Evolutionary conservation across 2,329 filamentous ascomycete genomes (phyloP), one percentile per base, ranked within the genome.

Genomic region (Xylariales sp.): DNA sequence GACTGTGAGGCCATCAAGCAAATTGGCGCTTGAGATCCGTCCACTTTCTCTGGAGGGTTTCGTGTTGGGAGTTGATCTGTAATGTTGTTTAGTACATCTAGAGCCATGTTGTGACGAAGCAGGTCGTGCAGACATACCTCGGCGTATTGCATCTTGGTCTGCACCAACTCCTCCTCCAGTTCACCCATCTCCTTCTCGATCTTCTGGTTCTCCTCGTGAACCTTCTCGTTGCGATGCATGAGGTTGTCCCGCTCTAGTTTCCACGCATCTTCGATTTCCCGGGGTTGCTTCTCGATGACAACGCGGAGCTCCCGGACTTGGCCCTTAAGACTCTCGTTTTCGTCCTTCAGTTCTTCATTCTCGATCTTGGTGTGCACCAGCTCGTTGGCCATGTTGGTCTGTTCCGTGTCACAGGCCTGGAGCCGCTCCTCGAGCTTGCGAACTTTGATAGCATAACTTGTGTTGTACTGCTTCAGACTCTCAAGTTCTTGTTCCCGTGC

Each of bases 121-220:
- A n/a, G n/a, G 24, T 27, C n/a, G 24, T 8, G 8, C 8, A 27
- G 38, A 71, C 83, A 71, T 74, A 95, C 91, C 82, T 96, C 88
- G 41, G 93, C 93, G 69, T 90, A 89, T 57, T 81, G 80, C 86
- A 98, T 86, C 76, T 98, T 98, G 1, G 89, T 93, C 59, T 84
- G 80, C 48, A 98, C 91, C 51, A 98, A 70, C 61, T 89, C 82
- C 64, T 90, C 86, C 70, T 97, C 93, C 71, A 97, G 86, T 53
- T 96, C 89, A 4, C 80, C 76, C 76, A 95, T 78, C 56, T 93
- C 87, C 59, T 95, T 91, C 64, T 96, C 90, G 51, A 98, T 69
- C 44, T 75, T 79, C 46, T 86, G 76, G 57, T 97, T 98, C 68
- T 95, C 88, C 53, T 95, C 89, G 57, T 97, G 90, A 6, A 97